Base-by-base conservation (phyloP, 371 early-diverging fungal genomes). In the Dinochytrium kinnereticum region DNA sequence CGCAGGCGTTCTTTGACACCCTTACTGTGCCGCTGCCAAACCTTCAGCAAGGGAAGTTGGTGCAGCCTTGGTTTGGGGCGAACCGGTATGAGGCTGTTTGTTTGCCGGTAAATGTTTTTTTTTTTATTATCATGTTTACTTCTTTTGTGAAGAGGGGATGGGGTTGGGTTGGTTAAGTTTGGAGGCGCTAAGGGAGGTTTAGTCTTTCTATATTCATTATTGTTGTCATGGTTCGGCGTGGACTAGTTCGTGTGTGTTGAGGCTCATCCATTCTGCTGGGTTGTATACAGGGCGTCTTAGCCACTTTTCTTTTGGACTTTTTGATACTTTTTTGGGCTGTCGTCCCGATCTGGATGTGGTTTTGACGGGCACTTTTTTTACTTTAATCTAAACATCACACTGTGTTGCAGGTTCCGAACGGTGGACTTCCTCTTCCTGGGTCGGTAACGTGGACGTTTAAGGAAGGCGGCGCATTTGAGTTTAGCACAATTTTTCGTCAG, bases 391-490 rank as follows among this genome's bases (percentile, higher is more conserved):
- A 64, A 15, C 33, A 33, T 21, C 21, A 40, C 5, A 34, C 1
- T 44, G 15, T 38, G 21, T 7, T 51, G 21, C 40, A 69, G 57
- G 78, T 81, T 17, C 74, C 77, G 26, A 74, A 79, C 55, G 82
- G 82, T 19, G 82, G 82, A 1, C 75, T 81, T 33, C 26, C 50
- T 7, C 17, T 66, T 24, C 55, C 39, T 19, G 82, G 76, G 17
- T 2, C 28, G 10, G 64, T 77, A 17, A 76, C 75, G 67, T 73
- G 78, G 37, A 71, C 71, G 17, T 82, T 82, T 69, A 78, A 78
- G 64, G 71, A 76, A 15, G 82, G 82, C 21, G 82, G 82, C 33
- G 82, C 79, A 2, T 82, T 82, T 51, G 82, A 82, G 70, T 82
- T 82, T 64, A 61, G 72, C 37, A 51, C 66, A 26, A 69, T 76